These are phyloP conservation scores for Vigna hirtella DNA, from an alignment of 306 rosid genomes.

Conservation along the genomic window DNA sequence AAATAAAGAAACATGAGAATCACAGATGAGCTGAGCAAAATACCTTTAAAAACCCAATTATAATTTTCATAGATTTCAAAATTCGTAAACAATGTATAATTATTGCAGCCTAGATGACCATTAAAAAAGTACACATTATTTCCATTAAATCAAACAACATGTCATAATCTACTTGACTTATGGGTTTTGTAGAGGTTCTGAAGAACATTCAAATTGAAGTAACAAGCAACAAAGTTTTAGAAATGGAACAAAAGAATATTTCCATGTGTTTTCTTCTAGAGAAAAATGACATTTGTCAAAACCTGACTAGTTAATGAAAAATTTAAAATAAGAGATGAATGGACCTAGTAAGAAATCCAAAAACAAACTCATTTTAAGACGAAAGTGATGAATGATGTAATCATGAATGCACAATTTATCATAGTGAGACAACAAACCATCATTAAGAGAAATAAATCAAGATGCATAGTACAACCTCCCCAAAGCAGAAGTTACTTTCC, in stretches of 20 bases:
- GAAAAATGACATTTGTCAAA: constrained; percentile 16
- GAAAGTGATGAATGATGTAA: constrained; percentile 14
- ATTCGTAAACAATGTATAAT: neutral
- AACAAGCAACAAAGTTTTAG: constrained; percentile 30
- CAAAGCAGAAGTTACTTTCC: constrained; percentile 98
- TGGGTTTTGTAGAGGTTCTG: constrained; percentile 1
- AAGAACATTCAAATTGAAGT: constrained; percentile 23
- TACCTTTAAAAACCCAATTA: constrained; percentile 5
- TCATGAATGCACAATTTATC: constrained; percentile 30
- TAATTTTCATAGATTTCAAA: constrained; percentile 37
- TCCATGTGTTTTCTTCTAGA: constrained; percentile 7
- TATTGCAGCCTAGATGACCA: constrained; percentile 1
- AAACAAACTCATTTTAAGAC: constrained; percentile 19
- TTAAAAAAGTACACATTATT: constrained; percentile 6
- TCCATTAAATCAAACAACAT: constrained; percentile 29
- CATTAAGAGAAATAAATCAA: constrained; percentile 41
- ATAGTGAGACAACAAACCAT: constrained; percentile 30
- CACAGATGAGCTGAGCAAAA: constrained; percentile 27
- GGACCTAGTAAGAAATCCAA: constrained; percentile 8
- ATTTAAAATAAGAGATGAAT: constrained; percentile 1
- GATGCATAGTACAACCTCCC: constrained; percentile 78
- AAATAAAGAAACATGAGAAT: constrained; percentile 30
- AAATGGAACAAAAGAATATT: constrained; percentile 11
- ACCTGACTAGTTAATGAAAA: constrained; percentile 18
- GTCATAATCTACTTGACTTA: constrained; percentile 1